Evolutionary conservation across 208 protist genomes (phyloP).

Genomic region (Strigomonas oncopelti): DNA sequence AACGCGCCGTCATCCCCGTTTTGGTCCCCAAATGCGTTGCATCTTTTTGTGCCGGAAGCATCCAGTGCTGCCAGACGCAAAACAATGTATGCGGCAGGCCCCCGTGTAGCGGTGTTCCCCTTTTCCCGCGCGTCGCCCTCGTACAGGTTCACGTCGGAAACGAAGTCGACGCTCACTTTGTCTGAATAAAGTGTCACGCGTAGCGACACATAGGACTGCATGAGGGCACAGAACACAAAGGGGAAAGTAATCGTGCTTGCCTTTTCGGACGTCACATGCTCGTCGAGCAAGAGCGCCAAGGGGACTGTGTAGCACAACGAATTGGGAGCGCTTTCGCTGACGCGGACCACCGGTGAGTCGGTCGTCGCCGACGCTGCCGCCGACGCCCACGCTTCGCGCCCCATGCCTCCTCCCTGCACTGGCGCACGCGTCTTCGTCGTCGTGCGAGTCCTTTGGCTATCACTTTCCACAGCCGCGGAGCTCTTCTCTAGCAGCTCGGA

Average conservation of each 20-base stretch:
- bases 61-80: neutral
- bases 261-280: neutral
- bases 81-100: neutral
- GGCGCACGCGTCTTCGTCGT: too few relatives aligned
- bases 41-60: neutral
- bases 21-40: neutral
- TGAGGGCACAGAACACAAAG: slow-evolving; percentile 46
- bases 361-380: too few relatives aligned
- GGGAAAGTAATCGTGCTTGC: neutral
- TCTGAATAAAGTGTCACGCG: slow-evolving; percentile 19
- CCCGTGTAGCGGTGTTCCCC: neutral
- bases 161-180: slow-evolving; percentile 26
- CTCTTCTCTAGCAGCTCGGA: neutral
- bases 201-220: slow-evolving; percentile 47
- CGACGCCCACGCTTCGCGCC: too few relatives aligned
- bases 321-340: neutral
- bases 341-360: neutral
- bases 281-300: neutral
- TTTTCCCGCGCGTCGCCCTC: neutral
- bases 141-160: slow-evolving; percentile 24
- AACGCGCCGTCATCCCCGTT: neutral
- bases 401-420: too few relatives aligned
- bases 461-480: neutral
- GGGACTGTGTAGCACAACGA: neutral
- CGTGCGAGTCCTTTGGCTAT: neutral